Percentiles rank a stretch among this genome's conserved stretches.
Evolutionary conservation across 768 basidiomycete species (phyloP).

Genomic region (Pleurotus platypus): DNA sequence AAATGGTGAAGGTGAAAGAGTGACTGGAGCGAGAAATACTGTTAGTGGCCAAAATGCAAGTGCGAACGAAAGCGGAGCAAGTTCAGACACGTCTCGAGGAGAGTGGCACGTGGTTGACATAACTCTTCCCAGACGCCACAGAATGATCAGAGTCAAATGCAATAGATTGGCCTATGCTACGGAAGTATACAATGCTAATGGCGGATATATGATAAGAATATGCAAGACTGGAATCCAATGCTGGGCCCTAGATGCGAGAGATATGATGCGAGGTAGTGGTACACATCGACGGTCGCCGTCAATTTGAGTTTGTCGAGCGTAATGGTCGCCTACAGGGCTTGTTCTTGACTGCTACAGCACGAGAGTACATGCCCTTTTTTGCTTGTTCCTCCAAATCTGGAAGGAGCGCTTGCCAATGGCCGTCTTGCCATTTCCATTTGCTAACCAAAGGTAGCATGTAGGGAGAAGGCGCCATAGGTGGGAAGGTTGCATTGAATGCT

Average conservation of each 20-base stretch:
- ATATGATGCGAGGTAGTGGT: background rate
- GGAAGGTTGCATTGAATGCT: constrained; percentile 43
- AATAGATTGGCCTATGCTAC: constrained; percentile 1
- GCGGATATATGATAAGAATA: constrained; percentile 3
- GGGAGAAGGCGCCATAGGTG: constrained; percentile 30
- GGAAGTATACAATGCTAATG: background rate
- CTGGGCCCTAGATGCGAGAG: background rate
- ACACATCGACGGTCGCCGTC: background rate
- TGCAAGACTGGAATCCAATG: background rate
- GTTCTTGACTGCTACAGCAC: constrained; percentile 13
- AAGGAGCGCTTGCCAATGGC: constrained; percentile 51
- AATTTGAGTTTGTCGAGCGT: background rate
- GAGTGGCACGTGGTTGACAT: no score
- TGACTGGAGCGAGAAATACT: background rate
- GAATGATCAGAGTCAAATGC: no score
- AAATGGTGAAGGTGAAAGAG: constrained; percentile 6
- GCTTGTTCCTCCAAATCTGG: constrained; percentile 46
- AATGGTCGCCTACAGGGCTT: constrained; percentile 10
- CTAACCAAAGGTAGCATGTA: constrained; percentile 25
- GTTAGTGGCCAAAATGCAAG: constrained; percentile 13
- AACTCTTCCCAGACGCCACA: background rate
- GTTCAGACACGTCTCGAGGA: no score
- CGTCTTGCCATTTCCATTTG: constrained; percentile 45
- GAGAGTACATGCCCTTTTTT: constrained; percentile 39
- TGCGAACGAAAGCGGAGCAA: constrained; percentile 6